Conservation (phyloP, 257 asterid genomes). For the Scutellaria baicalensis region DNA sequence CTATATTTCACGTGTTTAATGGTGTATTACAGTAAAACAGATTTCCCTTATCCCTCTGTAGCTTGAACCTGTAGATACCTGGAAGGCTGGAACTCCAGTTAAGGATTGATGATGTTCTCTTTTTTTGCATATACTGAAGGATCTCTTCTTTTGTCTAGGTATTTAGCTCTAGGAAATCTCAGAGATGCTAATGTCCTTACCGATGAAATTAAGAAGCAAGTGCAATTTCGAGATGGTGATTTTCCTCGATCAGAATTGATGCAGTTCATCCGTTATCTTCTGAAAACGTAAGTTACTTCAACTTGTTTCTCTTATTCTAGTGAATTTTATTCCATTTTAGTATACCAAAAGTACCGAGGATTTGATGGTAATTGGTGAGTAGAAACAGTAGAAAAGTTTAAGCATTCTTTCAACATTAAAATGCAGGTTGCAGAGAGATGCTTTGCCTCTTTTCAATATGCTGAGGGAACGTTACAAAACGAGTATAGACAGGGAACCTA, state of each 20-base stretch:
- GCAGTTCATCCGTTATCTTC: slow-evolving; percentile 68
- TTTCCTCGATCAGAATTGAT: slow-evolving; percentile 75
- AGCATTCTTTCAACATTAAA: slow-evolving; percentile 12
- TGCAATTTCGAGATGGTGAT: slow-evolving; percentile 42
- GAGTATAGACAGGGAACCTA: slow-evolving; percentile 63
- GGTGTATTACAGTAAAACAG: neutral
- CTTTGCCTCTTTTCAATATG: slow-evolving; percentile 85
- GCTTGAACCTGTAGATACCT: neutral
- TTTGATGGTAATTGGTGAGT: neutral
- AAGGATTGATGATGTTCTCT: neutral
- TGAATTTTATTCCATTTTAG: neutral
- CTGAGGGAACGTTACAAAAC: slow-evolving; percentile 66
- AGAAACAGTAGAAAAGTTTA: neutral
- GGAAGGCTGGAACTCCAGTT: neutral
- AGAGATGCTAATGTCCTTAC: slow-evolving; percentile 86
- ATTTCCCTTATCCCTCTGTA: slow-evolving; percentile 8
- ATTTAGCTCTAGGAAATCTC: slow-evolving; percentile 77
- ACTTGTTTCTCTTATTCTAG: neutral
- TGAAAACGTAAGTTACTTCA: slow-evolving; percentile 53
- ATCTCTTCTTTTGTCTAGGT: slow-evolving; percentile 35
- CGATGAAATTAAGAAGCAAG: slow-evolving; percentile 76
- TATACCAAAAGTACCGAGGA: neutral
- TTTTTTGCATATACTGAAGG: neutral
- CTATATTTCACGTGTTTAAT: neutral
- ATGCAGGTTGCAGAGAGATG: slow-evolving; percentile 90